A percentile compares a stretch with the other conserved stretches of the same genome.
Conservation (phyloP, 2,329 filamentous ascomycete species). For the Metarhizium sp. region DNA sequence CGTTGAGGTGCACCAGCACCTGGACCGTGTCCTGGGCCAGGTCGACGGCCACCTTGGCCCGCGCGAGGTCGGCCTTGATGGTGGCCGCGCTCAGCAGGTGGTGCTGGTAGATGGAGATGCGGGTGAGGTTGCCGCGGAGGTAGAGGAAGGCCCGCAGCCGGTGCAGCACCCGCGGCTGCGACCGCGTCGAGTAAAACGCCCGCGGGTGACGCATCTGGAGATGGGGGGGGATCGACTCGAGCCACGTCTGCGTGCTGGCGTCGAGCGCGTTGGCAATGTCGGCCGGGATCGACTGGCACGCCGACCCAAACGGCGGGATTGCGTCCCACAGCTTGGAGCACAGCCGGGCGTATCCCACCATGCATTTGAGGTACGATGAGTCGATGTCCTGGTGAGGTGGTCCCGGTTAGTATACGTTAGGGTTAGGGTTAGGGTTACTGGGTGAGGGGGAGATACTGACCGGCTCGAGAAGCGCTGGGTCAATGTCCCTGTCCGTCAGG, state of each 20-base stretch:
- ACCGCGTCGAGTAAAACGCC: slow-evolving; percentile 20
- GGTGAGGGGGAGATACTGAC: slow-evolving; percentile 12
- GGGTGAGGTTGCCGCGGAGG: slow-evolving; percentile 32
- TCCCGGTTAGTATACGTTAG: no score
- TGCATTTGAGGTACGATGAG: slow-evolving; percentile 32
- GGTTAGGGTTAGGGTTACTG: neutral
- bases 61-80: slow-evolving; percentile 23
- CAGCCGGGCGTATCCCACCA: slow-evolving; percentile 37
- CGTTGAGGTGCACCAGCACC: slow-evolving; percentile 14
- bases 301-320: slow-evolving; percentile 26
- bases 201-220: slow-evolving; percentile 27
- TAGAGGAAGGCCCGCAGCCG: slow-evolving; percentile 31
- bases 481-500: slow-evolving; percentile 38
- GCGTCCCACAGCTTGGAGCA: slow-evolving; percentile 37
- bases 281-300: slow-evolving; percentile 23
- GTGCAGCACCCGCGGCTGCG: slow-evolving; percentile 26
- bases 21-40: slow-evolving; percentile 14
- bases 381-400: slow-evolving; percentile 16
- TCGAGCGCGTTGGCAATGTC: slow-evolving; percentile 31
- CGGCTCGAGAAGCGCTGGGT: slow-evolving; percentile 35
- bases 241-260: slow-evolving; percentile 33
- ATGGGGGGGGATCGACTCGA: slow-evolving; percentile 32
- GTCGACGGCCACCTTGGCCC: slow-evolving; percentile 26
- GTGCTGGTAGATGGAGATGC: slow-evolving; percentile 33
- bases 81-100: slow-evolving; percentile 26